Conservation (phyloP, 352 stramenopile genomes). For the Phytophthora quininea region DNA sequence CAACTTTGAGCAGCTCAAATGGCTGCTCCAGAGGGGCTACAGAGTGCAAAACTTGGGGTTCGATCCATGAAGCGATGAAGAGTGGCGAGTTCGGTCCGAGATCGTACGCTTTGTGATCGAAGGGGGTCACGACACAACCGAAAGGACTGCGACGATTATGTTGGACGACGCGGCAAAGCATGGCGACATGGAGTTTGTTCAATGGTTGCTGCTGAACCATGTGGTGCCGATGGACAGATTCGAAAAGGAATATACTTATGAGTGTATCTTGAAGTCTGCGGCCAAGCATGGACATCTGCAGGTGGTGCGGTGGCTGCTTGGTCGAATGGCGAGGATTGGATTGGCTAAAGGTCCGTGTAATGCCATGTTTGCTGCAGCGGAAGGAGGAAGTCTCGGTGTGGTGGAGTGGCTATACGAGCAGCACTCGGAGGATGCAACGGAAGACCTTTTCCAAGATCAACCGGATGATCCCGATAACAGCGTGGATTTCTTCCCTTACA, state of each 20-base stretch:
- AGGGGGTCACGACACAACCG: background rate
- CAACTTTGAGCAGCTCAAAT: background rate
- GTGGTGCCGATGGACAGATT: background rate
- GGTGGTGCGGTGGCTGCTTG: background rate
- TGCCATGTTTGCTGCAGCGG: background rate
- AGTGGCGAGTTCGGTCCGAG: background rate
- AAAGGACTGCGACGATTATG: background rate
- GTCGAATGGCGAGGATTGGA: background rate
- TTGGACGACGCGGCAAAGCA: background rate
- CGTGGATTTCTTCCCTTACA: background rate
- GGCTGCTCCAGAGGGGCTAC: background rate
- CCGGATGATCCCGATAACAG: background rate
- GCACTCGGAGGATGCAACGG: background rate
- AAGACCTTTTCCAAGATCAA: background rate
- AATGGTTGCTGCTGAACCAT: background rate
- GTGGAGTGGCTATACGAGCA: background rate
- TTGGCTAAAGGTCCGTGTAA: background rate
- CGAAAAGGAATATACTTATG: background rate
- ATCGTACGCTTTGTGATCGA: background rate
- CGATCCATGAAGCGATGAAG: background rate
- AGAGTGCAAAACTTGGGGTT: background rate
- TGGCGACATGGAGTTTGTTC: background rate
- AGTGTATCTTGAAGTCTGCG: background rate
- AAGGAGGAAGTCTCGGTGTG: background rate
- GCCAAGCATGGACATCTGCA: background rate